phyloP scores from a whole-genome alignment of 1,284 basidiomycete genomes.

The Rhodotorula sp. region DNA sequence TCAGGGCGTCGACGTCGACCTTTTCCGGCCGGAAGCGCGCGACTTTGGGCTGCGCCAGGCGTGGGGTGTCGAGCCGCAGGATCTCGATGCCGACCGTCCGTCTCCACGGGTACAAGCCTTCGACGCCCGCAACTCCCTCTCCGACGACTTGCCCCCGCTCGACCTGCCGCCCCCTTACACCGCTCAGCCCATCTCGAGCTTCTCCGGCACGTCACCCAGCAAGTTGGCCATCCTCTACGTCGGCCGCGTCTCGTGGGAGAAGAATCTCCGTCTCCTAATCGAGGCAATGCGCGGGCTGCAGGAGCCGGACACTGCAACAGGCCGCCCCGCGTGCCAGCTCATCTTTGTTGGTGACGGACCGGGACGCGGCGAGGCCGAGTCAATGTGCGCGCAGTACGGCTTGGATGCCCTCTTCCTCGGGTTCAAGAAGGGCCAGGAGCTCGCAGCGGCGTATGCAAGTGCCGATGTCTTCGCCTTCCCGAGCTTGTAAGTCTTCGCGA shows the following conservation, averaged over 20 bases:
- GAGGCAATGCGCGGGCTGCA: constrained; percentile 52
- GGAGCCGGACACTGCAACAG: constrained; percentile 39
- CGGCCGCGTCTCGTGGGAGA: constrained; percentile 59
- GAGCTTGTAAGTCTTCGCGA: constrained; percentile 25
- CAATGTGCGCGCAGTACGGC: constrained; percentile 53
- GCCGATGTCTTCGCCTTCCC: constrained; percentile 61
- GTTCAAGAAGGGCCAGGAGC: constrained; percentile 53
- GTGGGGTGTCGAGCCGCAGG: constrained; percentile 52
- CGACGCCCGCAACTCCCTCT: constrained; percentile 42
- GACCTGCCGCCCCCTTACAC: constrained; percentile 46
- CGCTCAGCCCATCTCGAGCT: constrained; percentile 38
- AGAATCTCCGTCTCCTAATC: constrained; percentile 61
- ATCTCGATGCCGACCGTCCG: constrained; percentile 16
- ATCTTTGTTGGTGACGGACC: constrained; percentile 62
- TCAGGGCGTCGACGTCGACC: constrained; percentile 53
- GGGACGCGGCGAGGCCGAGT: constrained; percentile 55
- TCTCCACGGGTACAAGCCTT: constrained; percentile 35
- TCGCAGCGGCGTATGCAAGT: constrained; percentile 57
- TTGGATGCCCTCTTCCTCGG: constrained; percentile 59
- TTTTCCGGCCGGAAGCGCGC: constrained; percentile 55
- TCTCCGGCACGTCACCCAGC: constrained; percentile 38
- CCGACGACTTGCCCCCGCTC: constrained; percentile 40
- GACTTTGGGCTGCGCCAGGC: constrained; percentile 52
- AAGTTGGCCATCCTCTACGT: constrained; percentile 52
- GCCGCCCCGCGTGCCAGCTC: constrained; percentile 51